Evolutionary conservation across 495 filamentous ascomycete genomes (phyloP).

Genomic region (Amphirosellinia nigrospora): DNA sequence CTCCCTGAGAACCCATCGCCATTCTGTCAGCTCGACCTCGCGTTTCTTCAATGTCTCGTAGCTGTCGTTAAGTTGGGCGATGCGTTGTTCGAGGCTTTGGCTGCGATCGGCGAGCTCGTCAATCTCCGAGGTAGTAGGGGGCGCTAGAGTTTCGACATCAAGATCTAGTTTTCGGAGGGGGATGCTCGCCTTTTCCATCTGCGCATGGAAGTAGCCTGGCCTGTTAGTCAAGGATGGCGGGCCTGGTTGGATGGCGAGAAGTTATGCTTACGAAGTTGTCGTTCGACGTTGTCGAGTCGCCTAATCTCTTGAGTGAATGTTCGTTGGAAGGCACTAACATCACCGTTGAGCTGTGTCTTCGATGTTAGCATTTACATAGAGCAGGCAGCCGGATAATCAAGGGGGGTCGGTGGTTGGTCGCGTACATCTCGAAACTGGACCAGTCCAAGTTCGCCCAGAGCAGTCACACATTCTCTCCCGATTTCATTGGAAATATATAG

Average conservation of each 20-base stretch:
- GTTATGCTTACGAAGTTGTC: slow-evolving; percentile 81
- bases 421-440: slow-evolving; percentile 97
- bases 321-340: slow-evolving; percentile 91
- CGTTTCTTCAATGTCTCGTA: slow-evolving; percentile 98
- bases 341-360: slow-evolving; percentile 77
- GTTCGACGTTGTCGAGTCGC: slow-evolving; percentile 95
- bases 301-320: slow-evolving; percentile 98
- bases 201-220: slow-evolving; percentile 84
- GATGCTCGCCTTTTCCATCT: slow-evolving; percentile 93
- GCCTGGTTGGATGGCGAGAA: not conserved
- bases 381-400: slow-evolving; percentile 17
- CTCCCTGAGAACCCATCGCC: slow-evolving; percentile 95
- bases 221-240: slow-evolving; percentile 24
- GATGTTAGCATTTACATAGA: slow-evolving; percentile 31
- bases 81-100: slow-evolving; percentile 88
- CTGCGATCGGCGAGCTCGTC: slow-evolving; percentile 92
- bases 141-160: slow-evolving; percentile 80
- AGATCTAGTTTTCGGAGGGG: slow-evolving; percentile 83
- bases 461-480: slow-evolving; percentile 94
- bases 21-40: slow-evolving; percentile 95
- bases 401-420: slow-evolving; percentile 14
- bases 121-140: slow-evolving; percentile 89
- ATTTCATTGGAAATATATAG: slow-evolving; percentile 99
- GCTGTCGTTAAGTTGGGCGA: slow-evolving; percentile 91
- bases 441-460: slow-evolving; percentile 91